Percentiles rank a stretch among this genome's conserved stretches.
Evolutionary conservation across 2,329 filamentous ascomycete species (phyloP).

Genomic region (Talaromyces sp.): DNA sequence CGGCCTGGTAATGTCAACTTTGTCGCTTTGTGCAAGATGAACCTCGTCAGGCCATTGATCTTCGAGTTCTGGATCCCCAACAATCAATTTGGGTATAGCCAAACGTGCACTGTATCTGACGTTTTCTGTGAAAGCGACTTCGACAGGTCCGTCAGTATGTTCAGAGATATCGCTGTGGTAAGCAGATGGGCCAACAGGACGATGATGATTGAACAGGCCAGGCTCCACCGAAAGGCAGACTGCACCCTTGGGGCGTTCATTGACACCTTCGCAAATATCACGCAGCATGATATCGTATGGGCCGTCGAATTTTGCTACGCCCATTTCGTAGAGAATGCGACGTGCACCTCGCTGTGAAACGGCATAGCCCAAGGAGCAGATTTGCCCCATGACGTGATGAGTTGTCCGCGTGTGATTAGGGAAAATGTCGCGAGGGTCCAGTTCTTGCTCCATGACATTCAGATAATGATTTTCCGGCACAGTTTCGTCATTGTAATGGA

Average conservation of each 20-base stretch:
- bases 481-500: slow-evolving; percentile 12
- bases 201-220: slow-evolving; percentile 16
- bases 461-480: slow-evolving; percentile 10
- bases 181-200: slow-evolving; percentile 10
- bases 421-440: slow-evolving; percentile 13
- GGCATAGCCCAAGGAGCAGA: slow-evolving; percentile 35
- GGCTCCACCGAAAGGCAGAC: slow-evolving; percentile 16
- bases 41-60: slow-evolving; percentile 11
- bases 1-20: background rate
- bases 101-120: slow-evolving; percentile 12
- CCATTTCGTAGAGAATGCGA: slow-evolving; percentile 30
- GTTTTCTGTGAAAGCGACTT: slow-evolving; percentile 12
- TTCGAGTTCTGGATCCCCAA: slow-evolving; percentile 4
- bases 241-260: slow-evolving; percentile 18
- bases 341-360: slow-evolving; percentile 32
- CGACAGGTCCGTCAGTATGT: slow-evolving; percentile 8
- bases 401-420: slow-evolving; percentile 34
- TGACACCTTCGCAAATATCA: slow-evolving; percentile 41
- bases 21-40: background rate
- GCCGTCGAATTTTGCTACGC: slow-evolving; percentile 19
- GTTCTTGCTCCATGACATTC: slow-evolving; percentile 13
- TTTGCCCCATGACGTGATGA: slow-evolving; percentile 25
- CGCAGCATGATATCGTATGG: slow-evolving; percentile 42
- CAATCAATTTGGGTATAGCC: slow-evolving; percentile 5
- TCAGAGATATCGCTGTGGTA: slow-evolving; percentile 13